phyloP scores from a whole-genome alignment of 768 basidiomycete species.

The Lactarius vividus region DNA sequence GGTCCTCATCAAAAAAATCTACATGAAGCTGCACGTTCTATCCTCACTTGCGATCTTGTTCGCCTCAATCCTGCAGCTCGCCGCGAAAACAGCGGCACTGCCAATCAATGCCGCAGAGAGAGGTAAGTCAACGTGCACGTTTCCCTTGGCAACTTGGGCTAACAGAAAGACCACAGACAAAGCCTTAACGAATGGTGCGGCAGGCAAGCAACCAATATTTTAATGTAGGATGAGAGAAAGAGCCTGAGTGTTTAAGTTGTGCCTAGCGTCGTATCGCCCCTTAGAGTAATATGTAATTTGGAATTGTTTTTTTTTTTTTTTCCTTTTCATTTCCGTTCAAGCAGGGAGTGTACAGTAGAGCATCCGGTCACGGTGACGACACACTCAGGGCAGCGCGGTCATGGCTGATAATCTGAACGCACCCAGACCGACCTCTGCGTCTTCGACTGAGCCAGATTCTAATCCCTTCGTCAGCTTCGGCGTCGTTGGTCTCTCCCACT shows the following conservation, averaged over 20 bases:
- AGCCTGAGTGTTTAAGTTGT: background rate
- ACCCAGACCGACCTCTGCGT: background rate
- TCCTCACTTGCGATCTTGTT: no score
- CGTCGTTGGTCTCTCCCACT: background rate
- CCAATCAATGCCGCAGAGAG: background rate
- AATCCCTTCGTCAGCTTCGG: background rate
- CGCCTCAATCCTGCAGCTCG: background rate
- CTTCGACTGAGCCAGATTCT: background rate
- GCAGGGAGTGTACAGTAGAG: background rate
- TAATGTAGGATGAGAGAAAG: no score
- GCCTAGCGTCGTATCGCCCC: no score
- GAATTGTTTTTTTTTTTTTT: background rate
- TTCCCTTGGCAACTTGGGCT: background rate
- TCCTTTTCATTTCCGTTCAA: background rate
- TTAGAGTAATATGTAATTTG: background rate
- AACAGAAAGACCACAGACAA: background rate
- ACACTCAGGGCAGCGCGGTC: background rate
- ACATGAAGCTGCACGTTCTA: no score
- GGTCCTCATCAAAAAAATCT: no score
- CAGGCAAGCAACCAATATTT: no score
- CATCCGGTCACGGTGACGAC: background rate
- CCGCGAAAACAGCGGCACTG: background rate
- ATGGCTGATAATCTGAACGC: background rate
- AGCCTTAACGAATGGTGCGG: background rate
- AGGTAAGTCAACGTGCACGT: background rate